Conservation (phyloP, 1,284 basidiomycete species). For the Paramarasmius palmivorus region DNA sequence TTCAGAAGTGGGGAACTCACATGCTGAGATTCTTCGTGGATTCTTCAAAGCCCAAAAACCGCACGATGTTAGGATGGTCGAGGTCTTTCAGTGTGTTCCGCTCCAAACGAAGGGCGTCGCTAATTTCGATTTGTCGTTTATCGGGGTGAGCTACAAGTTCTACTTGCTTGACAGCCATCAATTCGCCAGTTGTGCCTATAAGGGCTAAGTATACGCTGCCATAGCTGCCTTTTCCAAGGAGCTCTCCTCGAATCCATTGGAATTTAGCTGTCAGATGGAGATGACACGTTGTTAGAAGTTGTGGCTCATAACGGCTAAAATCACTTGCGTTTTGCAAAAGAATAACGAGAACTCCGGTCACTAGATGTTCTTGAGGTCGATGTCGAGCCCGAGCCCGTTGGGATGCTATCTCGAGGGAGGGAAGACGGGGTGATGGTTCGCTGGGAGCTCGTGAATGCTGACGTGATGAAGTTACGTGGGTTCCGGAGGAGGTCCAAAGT, state of each 20-base stretch:
- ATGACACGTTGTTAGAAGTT: neutral
- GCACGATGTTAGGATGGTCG: conserved; percentile 73
- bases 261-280: conserved; percentile 26
- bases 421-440: too few species aligned
- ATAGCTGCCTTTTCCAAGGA: conserved; percentile 78
- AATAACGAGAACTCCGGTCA: neutral
- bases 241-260: conserved; percentile 77
- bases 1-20: conserved; percentile 32
- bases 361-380: too few species aligned
- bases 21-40: conserved; percentile 61
- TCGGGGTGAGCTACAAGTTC: conserved; percentile 61
- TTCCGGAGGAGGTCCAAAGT: too few species aligned
- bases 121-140: conserved; percentile 51
- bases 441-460: too few species aligned
- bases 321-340: conserved; percentile 1
- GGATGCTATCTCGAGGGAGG: too few species aligned
- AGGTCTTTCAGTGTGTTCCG: conserved; percentile 67
- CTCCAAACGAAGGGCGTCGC: conserved; percentile 66
- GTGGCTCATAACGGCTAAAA: neutral
- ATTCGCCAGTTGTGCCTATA: conserved; percentile 75
- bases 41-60: conserved; percentile 71
- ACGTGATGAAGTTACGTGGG: too few species aligned
- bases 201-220: conserved; percentile 76
- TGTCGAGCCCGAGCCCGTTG: too few species aligned
- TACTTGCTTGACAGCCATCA: conserved; percentile 85